Base-by-base conservation (phyloP, 108 stramenopile genomes). In the Chaetoceros tenuissimus region DNA sequence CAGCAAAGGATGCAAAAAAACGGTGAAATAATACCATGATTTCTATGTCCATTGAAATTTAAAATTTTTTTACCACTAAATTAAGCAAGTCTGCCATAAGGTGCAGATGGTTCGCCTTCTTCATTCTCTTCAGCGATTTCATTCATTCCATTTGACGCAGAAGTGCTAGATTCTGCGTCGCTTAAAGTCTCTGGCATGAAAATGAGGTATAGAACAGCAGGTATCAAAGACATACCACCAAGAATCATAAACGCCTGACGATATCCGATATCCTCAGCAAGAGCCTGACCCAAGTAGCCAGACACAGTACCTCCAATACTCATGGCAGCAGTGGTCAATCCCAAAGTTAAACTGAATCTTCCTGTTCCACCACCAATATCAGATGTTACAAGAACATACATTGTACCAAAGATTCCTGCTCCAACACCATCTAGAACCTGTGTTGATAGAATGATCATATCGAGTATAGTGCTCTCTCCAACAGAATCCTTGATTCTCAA, bases 241-340 rank as follows among this genome's bases (percentile, higher is more conserved):
- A 92, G 59, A 59, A 92, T 82, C 59, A 77, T 71, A 55, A 86
- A 92, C 7, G 91, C 85, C 44, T 58, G 55, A 29, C 84, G 68
- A 58, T 87, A 87, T 30, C 83, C 87, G 26, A 71, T 51, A 62
- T 92, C 82, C 66, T 86, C 57, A 3, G 91, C 91, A 34, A 92
- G 68, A 1, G 81, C 82, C 70, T 87, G 81, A 10, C 91, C 91
- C 50, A 92, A 61, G 60, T 85, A 87, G 50, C 91, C 85, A 53
- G 79, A 81, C 17, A 92, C 81, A n/a, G 91, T 92, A n/a, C 91
- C 85, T 22, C 91, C 91, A 64, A 92, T 88, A 27, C 78, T 82
- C 91, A 92, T 92, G 56, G 85, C 85, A 31, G 87, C 87, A 21
- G 84, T 87, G 2, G 85, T 87, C 3, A 92, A 34, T 27, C 91